Base-by-base conservation (phyloP, 306 rosid species). In the Prunus persica region DNA sequence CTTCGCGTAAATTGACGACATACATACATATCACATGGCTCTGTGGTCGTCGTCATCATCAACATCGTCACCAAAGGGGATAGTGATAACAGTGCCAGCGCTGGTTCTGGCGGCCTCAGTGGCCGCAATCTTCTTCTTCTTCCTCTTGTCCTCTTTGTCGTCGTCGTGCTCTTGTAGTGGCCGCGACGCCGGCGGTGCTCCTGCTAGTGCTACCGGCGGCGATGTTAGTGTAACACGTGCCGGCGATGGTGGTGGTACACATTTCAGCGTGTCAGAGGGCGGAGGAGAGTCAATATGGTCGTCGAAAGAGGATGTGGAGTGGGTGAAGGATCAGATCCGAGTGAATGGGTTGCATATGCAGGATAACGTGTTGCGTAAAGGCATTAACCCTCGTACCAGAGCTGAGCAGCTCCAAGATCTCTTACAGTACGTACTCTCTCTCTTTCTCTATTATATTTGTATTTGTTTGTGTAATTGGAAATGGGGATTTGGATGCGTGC, bases 341-440 rank as follows among this genome's bases (percentile, higher is more conserved):
- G 80, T 80, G 46, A 93, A 91, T 66, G 95, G 98, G 18, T 76
- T 93, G 76, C 96, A 88, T 66, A 93, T 93, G 98, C 96, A 87
- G 15, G 92, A 91, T 2, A 93, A 93, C 57, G 90, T 93, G 78
- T 91, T 93, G 65, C 89, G 98, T 11, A 93, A 93, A 87, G 98
- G 98, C 46, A 93, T 93, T 68, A 93, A 93, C 68, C 98, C 97
- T 71, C 91, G 96, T 51, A 85, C 96, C 6, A 78, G 98, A 76
- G 96, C 82, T 54, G 89, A 93, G 74, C 97, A 93, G 81, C 98
- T 93, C 54, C 89, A 88, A 83, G 98, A 91, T 88, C 87, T 93
- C 74, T 72, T 79, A 69, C 84, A 87, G 97, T 93, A 45, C 66
- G 93, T 83, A 32, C 4, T 55, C 30, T 54, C 18, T 60, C 32